Conservation (phyloP, 2,329 filamentous ascomycete species). For the Gnomoniopsis smithogilvyi region DNA sequence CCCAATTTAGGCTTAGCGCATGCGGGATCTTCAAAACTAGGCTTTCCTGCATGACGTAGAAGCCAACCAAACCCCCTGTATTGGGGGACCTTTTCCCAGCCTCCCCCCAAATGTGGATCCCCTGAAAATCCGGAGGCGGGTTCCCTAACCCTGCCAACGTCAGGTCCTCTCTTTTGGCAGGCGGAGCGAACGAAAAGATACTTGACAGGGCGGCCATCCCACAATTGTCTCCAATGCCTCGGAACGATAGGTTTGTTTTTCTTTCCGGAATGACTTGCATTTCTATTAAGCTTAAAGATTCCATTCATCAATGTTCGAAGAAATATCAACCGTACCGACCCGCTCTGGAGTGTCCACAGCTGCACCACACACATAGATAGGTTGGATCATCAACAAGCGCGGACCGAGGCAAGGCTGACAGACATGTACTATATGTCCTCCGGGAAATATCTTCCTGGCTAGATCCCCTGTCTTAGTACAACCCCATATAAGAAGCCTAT, state of each 20-base stretch:
- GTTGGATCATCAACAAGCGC: background rate
- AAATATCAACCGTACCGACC: background rate
- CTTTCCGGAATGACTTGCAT: background rate
- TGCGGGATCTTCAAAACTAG: conserved; percentile 2
- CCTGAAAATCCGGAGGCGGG: conserved; percentile 5
- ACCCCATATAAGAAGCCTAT: background rate
- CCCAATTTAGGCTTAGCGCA: conserved; percentile 2
- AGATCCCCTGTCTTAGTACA: background rate
- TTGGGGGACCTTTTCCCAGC: conserved; percentile 1
- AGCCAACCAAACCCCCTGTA: background rate
- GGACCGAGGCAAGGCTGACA: background rate
- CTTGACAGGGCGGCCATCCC: too few relatives aligned
- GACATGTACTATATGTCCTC: background rate
- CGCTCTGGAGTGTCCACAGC: background rate
- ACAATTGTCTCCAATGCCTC: too few relatives aligned
- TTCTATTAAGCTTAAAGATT: background rate
- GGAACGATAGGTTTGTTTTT: background rate
- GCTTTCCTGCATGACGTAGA: conserved; percentile 19
- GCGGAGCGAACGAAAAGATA: too few relatives aligned
- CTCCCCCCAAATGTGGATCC: background rate
- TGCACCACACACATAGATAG: too few relatives aligned
- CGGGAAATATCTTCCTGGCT: conserved; percentile 1
- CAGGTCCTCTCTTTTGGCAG: background rate
- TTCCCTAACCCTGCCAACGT: conserved; percentile 4
- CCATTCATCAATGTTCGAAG: background rate